Evolutionary conservation across 257 asterid species (phyloP).

Genomic region (Fraxinus quadrangulata): DNA sequence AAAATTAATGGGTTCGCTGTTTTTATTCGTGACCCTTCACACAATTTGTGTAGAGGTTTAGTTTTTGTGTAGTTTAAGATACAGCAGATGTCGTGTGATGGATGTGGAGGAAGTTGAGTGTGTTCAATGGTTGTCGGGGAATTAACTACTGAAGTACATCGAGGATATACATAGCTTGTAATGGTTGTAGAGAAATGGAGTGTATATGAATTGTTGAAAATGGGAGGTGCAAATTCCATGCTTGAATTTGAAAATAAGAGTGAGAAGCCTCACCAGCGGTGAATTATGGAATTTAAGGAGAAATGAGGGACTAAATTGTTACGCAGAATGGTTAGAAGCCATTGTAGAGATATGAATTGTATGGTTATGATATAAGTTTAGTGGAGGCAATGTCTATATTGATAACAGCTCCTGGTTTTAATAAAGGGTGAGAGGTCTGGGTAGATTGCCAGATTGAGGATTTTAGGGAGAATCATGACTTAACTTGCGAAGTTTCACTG

Average conservation of each 20-base stretch:
- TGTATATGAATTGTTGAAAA: slow-evolving; percentile 11
- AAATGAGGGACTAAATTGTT: slow-evolving; percentile 6
- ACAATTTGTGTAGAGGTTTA: background rate
- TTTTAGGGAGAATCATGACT: background rate
- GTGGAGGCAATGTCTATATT: background rate
- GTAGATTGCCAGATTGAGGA: slow-evolving; percentile 12
- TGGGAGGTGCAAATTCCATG: slow-evolving; percentile 7
- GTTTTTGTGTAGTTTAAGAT: slow-evolving; percentile 14
- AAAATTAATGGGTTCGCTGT: slow-evolving; percentile 13
- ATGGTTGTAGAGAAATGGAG: slow-evolving; percentile 2
- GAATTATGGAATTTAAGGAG: background rate
- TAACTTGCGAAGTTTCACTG: slow-evolving; percentile 7
- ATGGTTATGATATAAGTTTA: background rate
- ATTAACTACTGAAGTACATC: slow-evolving; percentile 12
- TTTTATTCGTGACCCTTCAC: slow-evolving; percentile 3
- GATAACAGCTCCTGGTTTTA: background rate
- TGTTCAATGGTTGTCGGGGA: background rate
- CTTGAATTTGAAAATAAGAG: slow-evolving; percentile 15
- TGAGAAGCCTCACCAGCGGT: background rate
- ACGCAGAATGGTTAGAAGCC: background rate
- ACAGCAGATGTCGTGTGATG: slow-evolving; percentile 14
- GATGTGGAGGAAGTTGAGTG: background rate
- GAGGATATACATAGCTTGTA: slow-evolving; percentile 8
- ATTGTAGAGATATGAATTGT: background rate
- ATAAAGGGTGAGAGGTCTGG: background rate